A percentile compares a stretch with the other conserved stretches of the same genome.
These are phyloP conservation scores for Leccinum pachyderme DNA, from an alignment of 1,284 basidiomycete genomes.

Conservation along the genomic window DNA sequence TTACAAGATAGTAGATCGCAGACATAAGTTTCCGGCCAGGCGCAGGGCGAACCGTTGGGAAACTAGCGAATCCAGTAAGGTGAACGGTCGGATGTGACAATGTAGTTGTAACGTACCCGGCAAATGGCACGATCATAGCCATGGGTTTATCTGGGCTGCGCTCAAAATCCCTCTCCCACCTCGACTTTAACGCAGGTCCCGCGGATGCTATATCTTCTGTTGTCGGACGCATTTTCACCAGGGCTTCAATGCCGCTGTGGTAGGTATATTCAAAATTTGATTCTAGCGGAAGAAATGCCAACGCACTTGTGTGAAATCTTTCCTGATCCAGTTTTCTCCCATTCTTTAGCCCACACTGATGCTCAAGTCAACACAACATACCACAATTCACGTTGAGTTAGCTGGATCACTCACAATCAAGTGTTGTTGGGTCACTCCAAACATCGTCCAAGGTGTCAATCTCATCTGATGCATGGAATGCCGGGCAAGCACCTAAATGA, in stretches of 20 bases:
- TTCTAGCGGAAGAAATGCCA: background rate
- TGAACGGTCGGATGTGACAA: background rate
- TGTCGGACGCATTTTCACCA: constrained; percentile 41
- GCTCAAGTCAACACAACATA: background rate
- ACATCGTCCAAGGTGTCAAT: background rate
- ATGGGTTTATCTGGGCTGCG: constrained; percentile 25
- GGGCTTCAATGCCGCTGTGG: constrained; percentile 37
- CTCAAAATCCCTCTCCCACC: constrained; percentile 41
- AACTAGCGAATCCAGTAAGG: constrained; percentile 6
- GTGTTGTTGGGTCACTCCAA: background rate
- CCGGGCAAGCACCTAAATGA: background rate
- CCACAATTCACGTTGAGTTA: background rate
- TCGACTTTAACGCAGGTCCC: constrained; percentile 35
- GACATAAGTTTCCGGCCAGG: constrained; percentile 11
- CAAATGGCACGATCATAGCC: constrained; percentile 10
- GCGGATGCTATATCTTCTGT: constrained; percentile 36
- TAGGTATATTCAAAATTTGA: background rate
- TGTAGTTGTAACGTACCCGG: constrained; percentile 13
- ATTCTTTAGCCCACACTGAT: background rate
- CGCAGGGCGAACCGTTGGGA: background rate
- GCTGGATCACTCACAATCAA: background rate
- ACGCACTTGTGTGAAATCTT: background rate
- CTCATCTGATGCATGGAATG: background rate
- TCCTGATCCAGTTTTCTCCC: background rate
- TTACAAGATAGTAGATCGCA: constrained; percentile 15